Evolutionary conservation across 2,329 filamentous ascomycete genomes (phyloP), one percentile per base, ranked within the genome.

Genomic region (Penicillium sp.): DNA sequence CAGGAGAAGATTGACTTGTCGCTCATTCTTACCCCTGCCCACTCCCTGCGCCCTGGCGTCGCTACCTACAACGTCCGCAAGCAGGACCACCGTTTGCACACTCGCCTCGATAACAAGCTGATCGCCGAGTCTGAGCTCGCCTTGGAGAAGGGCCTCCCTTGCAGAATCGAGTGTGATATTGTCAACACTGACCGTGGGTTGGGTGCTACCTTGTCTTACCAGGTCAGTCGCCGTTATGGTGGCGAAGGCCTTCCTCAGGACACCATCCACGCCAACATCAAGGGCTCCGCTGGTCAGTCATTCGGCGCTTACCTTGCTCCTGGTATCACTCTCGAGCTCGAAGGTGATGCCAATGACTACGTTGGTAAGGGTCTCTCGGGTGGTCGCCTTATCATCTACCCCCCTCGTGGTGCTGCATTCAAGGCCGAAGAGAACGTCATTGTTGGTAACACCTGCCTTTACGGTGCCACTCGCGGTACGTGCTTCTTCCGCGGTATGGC

Each of bases 401-500:
- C 91, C 53, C 90, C 90, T 41, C 87, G 90, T 41, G 83, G 85
- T 40, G 87, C 91, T 46, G 85, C 91, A 2, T 97, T 89, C 79
- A 95, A 94, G 75, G 88, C 91, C 1, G 91, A 97, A 71, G 90
- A 96, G 75, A 97, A 96, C 70, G 80, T 96, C 42, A 78, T 97
- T 46, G 83, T 96, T 49, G 91, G 91, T 54, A 97, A 97, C 67
- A 87, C 90, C 58, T 97, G 91, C 73, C 76, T 97, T 64, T 97
- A 97, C 68, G 91, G 91, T 70, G 91, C 89, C 54, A 97, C 91
- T 28, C 81, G 79, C 53, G 91, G 91, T 70, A 88, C 83, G 45
- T 94, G 87, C 73, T 97, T 88, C 82, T 96, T 97, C 88, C 87
- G 91, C 56, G 91, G 91, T 79, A 83, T 95, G 54, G 91, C 91